These are phyloP conservation scores for Geoglossum cookeanum DNA, from an alignment of 2,329 filamentous ascomycete genomes.

Conservation along the genomic window DNA sequence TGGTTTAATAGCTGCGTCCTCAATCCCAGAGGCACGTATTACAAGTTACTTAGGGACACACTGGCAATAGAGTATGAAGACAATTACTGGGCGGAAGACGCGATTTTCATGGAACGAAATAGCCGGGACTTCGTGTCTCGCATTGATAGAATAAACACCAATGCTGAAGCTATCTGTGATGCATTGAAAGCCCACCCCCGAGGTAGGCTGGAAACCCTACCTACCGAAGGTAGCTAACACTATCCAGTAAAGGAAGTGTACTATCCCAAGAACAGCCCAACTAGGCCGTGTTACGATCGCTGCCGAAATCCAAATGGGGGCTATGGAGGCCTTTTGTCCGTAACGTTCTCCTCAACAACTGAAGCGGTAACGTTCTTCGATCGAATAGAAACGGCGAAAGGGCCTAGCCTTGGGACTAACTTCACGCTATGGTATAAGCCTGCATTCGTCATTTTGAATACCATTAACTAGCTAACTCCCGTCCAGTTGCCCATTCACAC, in stretches of 20 bases:
- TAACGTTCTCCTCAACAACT: slow-evolving; percentile 51
- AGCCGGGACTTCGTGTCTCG: slow-evolving; percentile 76
- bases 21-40: slow-evolving; percentile 51
- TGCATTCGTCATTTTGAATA: background rate
- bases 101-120: slow-evolving; percentile 88
- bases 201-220: slow-evolving; percentile 18
- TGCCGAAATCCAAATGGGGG: slow-evolving; percentile 57
- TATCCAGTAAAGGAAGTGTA: slow-evolving; percentile 54
- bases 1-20: slow-evolving; percentile 30
- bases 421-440: slow-evolving; percentile 52
- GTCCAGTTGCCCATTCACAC: slow-evolving; percentile 60
- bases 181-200: slow-evolving; percentile 40
- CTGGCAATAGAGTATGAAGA: slow-evolving; percentile 57
- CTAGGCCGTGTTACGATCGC: slow-evolving; percentile 55
- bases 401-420: slow-evolving; percentile 87
- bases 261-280: slow-evolving; percentile 66
- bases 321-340: slow-evolving; percentile 77
- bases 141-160: slow-evolving; percentile 67
- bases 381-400: slow-evolving; percentile 70
- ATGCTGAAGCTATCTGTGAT: slow-evolving; percentile 66
- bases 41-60: slow-evolving; percentile 45
- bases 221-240: slow-evolving; percentile 13
- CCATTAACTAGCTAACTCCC: slow-evolving; percentile 7
- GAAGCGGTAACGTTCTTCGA: slow-evolving; percentile 75
- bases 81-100: slow-evolving; percentile 86